These are phyloP conservation scores for Sporothrix variecibatus DNA, from an alignment of 2,329 filamentous ascomycete genomes.

Conservation along the genomic window DNA sequence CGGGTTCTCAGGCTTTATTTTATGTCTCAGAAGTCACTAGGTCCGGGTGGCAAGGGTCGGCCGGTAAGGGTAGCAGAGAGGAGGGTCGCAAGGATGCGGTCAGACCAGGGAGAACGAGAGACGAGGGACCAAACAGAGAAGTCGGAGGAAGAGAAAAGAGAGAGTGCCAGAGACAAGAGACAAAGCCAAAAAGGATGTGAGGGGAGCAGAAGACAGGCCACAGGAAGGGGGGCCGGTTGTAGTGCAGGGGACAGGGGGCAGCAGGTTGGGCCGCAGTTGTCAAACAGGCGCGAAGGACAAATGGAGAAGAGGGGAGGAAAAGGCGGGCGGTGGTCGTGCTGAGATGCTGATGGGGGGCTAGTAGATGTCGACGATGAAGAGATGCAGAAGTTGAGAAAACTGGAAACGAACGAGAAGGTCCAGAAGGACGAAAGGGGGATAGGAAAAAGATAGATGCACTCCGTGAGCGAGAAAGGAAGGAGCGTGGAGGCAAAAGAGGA, in stretches of 20 bases:
- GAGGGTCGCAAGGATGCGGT: conserved; percentile 17
- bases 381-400: background rate
- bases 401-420: background rate
- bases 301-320: conserved; percentile 10
- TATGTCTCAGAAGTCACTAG: conserved; percentile 23
- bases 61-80: background rate
- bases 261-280: conserved; percentile 16
- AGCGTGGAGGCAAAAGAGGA: background rate
- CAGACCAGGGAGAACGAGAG: background rate
- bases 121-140: background rate
- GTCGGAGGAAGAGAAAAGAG: background rate
- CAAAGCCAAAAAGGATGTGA: background rate
- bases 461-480: background rate
- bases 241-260: conserved; percentile 2
- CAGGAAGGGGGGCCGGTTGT: conserved; percentile 11
- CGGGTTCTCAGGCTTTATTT: conserved; percentile 15
- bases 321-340: background rate
- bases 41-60: conserved; percentile 16
- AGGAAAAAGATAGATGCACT: background rate
- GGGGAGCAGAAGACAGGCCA: background rate
- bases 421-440: background rate
- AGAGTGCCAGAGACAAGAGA: background rate
- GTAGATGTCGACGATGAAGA: background rate
- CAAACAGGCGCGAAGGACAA: conserved; percentile 10
- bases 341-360: background rate